Evolutionary conservation across 1,284 basidiomycete genomes (phyloP), one percentile per base, ranked within the genome.

Genomic region (Leccinum insolens): DNA sequence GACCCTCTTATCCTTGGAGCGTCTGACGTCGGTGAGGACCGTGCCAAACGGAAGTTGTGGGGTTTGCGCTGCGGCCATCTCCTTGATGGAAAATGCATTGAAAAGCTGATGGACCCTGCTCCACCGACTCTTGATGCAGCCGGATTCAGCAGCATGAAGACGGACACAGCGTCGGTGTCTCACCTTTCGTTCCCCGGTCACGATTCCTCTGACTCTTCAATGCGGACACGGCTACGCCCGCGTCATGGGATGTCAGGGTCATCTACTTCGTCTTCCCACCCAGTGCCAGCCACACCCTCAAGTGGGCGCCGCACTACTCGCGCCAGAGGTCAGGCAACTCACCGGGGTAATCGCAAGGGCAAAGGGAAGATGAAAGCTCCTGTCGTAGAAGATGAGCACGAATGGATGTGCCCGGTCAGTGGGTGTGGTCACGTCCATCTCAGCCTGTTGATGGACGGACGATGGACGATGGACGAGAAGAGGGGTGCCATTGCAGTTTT

Each of bases 41-140:
- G 74, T 25, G 79, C 79, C 59, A 77, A 76, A 46, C 79, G 82
- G 65, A 82, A 84, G 59, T 78, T 93, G 4, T 93, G 90, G 90
- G 87, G 84, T 2, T 77, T 93, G 65, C 82, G 89, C 49, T 93
- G 91, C 67, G 91, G 91, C 0, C 91, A 93, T 73, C 78, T 93
- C 72, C 82, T 93, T 3, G 92, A 93, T 71, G 92, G 90, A 59
- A 90, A 89, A 74, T 93, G 91, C 71, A 77, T 90, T 5, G 83
- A 84, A 67, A 80, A 82, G 69, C 69, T 92, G 59, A 87, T 86
- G 73, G 78, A 80, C 28, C 89, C 90, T 1, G 60, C 67, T 4
- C 58, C 61, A 31, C 62, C 67, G 12, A 59, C 44, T 37, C 20
- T 73, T n/a, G 71, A 75, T 20, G 65, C 67, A 17, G 46, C 62